These are phyloP conservation scores for Beverwykella pulmonaria DNA, from an alignment of 495 filamentous ascomycete species.

Conservation along the genomic window DNA sequence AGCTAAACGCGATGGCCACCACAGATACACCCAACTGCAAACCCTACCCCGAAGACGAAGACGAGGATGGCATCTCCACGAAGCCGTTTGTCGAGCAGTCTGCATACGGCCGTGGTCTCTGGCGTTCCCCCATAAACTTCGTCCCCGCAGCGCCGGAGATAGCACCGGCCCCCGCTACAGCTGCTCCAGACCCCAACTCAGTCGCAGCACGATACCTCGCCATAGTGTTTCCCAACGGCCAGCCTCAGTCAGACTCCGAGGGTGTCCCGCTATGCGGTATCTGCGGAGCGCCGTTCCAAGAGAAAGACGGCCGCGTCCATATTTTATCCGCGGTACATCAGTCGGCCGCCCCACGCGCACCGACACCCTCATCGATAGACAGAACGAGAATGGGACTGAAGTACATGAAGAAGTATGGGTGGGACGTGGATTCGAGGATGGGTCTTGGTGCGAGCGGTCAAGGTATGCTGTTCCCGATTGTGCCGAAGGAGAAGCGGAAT, in stretches of 20 bases:
- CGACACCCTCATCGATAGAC: constrained; percentile 82
- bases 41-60: background rate
- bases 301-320: constrained; percentile 52
- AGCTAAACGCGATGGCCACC: background rate
- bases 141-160: constrained; percentile 64
- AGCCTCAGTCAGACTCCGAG: constrained; percentile 2
- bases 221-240: constrained; percentile 34
- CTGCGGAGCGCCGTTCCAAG: constrained; percentile 60
- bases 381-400: constrained; percentile 74
- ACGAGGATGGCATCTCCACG: constrained; percentile 62
- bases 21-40: background rate
- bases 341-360: constrained; percentile 74
- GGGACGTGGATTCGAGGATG: constrained; percentile 77
- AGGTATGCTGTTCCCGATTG: constrained; percentile 76
- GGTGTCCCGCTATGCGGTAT: constrained; percentile 52
- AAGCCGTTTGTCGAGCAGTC: constrained; percentile 72
- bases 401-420: constrained; percentile 76
- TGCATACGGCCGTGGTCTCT: constrained; percentile 77
- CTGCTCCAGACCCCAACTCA: constrained; percentile 38
- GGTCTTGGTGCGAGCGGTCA: constrained; percentile 69
- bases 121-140: constrained; percentile 77
- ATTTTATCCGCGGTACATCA: constrained; percentile 80
- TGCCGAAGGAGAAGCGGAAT: constrained; percentile 70
- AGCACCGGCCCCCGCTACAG: constrained; percentile 40
- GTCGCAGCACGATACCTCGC: constrained; percentile 68